Evolutionary conservation across 768 basidiomycete species (phyloP), one percentile per base, ranked within the genome.

Genomic region (Daedaleopsis sinensis): DNA sequence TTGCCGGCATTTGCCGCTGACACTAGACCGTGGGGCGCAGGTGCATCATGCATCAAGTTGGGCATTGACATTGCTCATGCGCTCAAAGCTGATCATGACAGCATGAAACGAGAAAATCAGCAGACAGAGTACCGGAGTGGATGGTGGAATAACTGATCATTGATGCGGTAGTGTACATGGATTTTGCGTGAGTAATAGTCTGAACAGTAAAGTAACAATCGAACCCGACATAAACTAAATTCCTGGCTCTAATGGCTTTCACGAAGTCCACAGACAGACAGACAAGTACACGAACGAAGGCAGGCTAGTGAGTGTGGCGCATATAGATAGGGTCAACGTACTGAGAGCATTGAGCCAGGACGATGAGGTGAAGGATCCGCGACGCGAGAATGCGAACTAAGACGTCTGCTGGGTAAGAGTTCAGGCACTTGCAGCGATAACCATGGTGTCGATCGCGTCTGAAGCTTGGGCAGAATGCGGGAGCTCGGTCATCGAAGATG

Each of bases 151-250:
- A 52, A 56, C 46, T 64, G 62, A 59, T 64, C 62, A 64, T 64
- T 64, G 55, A 59, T 53, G 62, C 62, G 32, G 58, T 64, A 64
- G 43, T 59, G n/a, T 64, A 64, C 62, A 64, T 36, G 55, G 21
- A 32, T 55, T 48, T 23, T 64, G 58, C 55, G 48, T 19, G 57
- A 36, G 42, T 54, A 58, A 47, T 59, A 55, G 57, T 55, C 38
- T 57, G 54, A 50, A 59, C 57, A 58, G 50, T 64, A 59, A 15
- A 32, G 49, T 64, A 64, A 38, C 50, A 53, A 38, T 19, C 43
- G 24, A 58, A 58, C 56, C 61, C 52, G 36, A 37, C 16, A 35
- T 36, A 57, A 21, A 49, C 18, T 48, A 50, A 47, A 44, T 50
- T 56, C 53, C 55, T 52, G 50, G 39, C 61, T 55, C 61, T 57